A percentile compares a stretch with the other conserved stretches of the same genome.
Conservation (phyloP, 257 asterid genomes). For the Cruciata laevipes region DNA sequence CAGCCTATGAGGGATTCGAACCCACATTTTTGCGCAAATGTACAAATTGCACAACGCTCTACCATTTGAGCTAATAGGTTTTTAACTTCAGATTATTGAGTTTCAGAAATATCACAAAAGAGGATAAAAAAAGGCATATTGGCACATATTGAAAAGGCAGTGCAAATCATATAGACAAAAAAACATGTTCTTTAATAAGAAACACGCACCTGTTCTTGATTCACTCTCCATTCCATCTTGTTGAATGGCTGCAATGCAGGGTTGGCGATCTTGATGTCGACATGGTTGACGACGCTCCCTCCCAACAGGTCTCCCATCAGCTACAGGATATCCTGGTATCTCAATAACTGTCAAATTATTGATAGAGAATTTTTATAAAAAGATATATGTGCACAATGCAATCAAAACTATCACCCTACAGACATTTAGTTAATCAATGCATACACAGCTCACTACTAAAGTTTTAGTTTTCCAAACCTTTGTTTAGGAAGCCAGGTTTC, state of each 20-base stretch:
- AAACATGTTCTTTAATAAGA: too few species aligned
- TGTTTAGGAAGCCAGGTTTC: background rate
- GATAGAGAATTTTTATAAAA: background rate
- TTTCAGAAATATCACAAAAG: too few species aligned
- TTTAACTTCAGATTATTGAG: too few species aligned
- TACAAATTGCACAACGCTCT: too few species aligned
- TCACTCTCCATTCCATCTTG: constrained; percentile 24
- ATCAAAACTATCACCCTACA: background rate
- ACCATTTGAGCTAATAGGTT: too few species aligned
- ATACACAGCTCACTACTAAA: too few species aligned
- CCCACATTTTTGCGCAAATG: too few species aligned
- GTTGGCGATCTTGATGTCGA: constrained; percentile 18
- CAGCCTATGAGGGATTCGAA: too few species aligned
- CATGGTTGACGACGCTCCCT: constrained; percentile 65
- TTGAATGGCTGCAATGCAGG: constrained; percentile 33
- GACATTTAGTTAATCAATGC: background rate
- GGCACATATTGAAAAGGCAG: too few species aligned
- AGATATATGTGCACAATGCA: background rate
- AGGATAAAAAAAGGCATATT: too few species aligned
- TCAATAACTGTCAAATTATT: constrained; percentile 4
- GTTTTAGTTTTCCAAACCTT: background rate
- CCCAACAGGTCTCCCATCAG: constrained; percentile 58
- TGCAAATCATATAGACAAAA: too few species aligned
- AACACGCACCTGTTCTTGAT: constrained; percentile 20
- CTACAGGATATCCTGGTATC: constrained; percentile 27